Conservation (phyloP, 2,329 filamentous ascomycete genomes). For the Apiospora arundinis region DNA sequence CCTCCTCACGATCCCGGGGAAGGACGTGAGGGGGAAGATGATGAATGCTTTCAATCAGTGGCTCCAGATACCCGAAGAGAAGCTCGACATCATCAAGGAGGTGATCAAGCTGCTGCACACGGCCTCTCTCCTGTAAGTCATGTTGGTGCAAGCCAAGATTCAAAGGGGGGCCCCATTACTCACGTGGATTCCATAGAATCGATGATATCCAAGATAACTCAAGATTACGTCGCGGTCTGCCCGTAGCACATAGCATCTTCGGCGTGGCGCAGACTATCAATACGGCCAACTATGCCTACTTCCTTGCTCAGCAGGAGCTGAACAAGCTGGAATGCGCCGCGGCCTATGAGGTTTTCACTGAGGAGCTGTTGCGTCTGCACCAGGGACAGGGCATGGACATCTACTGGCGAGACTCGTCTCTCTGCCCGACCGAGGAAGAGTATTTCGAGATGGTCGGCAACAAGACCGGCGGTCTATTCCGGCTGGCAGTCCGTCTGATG, state of each 20-base stretch:
- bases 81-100: slow-evolving; percentile 75
- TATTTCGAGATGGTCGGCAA: slow-evolving; percentile 92
- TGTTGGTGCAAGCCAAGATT: not conserved
- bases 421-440: slow-evolving; percentile 84
- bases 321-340: slow-evolving; percentile 71
- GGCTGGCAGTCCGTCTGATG: slow-evolving; percentile 86
- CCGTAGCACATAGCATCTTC: slow-evolving; percentile 85
- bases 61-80: slow-evolving; percentile 75
- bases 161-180: not conserved
- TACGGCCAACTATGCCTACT: slow-evolving; percentile 89
- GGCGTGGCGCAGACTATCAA: slow-evolving; percentile 90
- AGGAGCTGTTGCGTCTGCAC: slow-evolving; percentile 85
- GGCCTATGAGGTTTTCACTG: slow-evolving; percentile 74
- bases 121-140: slow-evolving; percentile 67
- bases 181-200: slow-evolving; percentile 46
- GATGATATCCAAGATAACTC: slow-evolving; percentile 90
- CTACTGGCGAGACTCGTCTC: slow-evolving; percentile 86
- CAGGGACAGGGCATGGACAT: slow-evolving; percentile 92
- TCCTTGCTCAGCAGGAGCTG: slow-evolving; percentile 77
- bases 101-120: slow-evolving; percentile 88
- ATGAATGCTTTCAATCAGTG: slow-evolving; percentile 83
- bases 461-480: slow-evolving; percentile 88
- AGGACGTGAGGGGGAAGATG: slow-evolving; percentile 82
- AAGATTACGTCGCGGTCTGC: slow-evolving; percentile 76
- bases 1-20: slow-evolving; percentile 77